These are phyloP conservation scores for Saccharomyces uvarum DNA, from an alignment of 1,139 yeast genomes.

Conservation along the genomic window DNA sequence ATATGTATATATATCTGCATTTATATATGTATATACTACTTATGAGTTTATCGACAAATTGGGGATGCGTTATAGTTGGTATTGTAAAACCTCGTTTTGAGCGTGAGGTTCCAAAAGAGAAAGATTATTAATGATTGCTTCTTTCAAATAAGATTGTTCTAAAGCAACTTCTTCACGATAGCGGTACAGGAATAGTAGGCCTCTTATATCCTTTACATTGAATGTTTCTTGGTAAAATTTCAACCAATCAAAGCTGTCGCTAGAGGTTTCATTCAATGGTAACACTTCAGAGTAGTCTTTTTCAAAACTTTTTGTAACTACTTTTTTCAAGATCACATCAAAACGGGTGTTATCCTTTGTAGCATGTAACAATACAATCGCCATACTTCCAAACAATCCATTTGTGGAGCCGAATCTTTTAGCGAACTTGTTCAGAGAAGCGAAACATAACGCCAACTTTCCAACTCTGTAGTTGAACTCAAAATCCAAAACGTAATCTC, in stretches of 20 bases:
- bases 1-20: background rate
- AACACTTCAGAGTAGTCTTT: slow-evolving; percentile 24
- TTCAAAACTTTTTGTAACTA: slow-evolving; percentile 33
- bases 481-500: slow-evolving; percentile 38
- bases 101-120: slow-evolving; percentile 22
- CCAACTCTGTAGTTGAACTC: slow-evolving; percentile 38
- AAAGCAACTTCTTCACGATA: slow-evolving; percentile 6
- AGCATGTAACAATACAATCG: slow-evolving; percentile 20
- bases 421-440: slow-evolving; percentile 35
- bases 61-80: slow-evolving; percentile 15
- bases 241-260: slow-evolving; percentile 22
- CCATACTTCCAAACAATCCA: slow-evolving; percentile 24
- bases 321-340: slow-evolving; percentile 32
- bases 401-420: slow-evolving; percentile 14
- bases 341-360: slow-evolving; percentile 16
- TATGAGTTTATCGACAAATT: background rate
- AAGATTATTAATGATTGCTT: slow-evolving; percentile 18
- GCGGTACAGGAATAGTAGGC: slow-evolving; percentile 19
- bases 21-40: background rate
- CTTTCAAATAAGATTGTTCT: slow-evolving; percentile 13
- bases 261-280: slow-evolving; percentile 18
- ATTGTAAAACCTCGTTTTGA: slow-evolving; percentile 24
- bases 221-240: slow-evolving; percentile 15
- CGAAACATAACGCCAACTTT: slow-evolving; percentile 42
- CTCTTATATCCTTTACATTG: slow-evolving; percentile 10